Conservation (phyloP, 129 eudicot genomes). For the Lactuca saligna region DNA sequence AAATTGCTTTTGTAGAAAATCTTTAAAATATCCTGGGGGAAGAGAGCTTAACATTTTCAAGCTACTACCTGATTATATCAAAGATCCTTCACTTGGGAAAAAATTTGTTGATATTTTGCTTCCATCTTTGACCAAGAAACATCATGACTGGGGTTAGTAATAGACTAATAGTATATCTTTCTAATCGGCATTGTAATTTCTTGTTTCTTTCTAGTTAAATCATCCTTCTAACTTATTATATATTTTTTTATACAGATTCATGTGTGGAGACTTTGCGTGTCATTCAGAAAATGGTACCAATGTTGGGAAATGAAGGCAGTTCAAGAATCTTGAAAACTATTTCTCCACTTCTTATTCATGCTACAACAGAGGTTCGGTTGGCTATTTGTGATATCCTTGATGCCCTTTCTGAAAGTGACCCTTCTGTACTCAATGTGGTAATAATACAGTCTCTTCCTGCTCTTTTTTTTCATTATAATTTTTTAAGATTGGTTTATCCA, state of each 20-base stretch:
- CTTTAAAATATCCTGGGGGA: constrained; percentile 48
- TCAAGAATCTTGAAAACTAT: constrained; percentile 49
- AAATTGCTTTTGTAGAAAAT: constrained; percentile 40
- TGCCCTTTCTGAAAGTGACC: constrained; percentile 51
- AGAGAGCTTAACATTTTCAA: constrained; percentile 63
- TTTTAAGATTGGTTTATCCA: too few species aligned
- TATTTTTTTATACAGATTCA: constrained; percentile 49
- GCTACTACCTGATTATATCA: constrained; percentile 57
- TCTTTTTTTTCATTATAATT: neutral
- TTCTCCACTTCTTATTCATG: constrained; percentile 69
- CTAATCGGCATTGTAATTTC: neutral
- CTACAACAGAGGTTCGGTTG: constrained; percentile 45
- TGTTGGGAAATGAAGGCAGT: constrained; percentile 43
- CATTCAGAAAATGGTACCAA: constrained; percentile 47
- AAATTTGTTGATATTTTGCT: constrained; percentile 77
- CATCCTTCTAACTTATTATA: neutral
- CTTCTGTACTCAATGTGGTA: constrained; percentile 57
- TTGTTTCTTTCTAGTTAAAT: neutral
- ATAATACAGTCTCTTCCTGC: constrained; percentile 4
- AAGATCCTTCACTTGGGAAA: constrained; percentile 52
- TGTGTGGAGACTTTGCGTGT: constrained; percentile 54
- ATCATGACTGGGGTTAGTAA: constrained; percentile 51
- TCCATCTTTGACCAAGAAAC: constrained; percentile 56
- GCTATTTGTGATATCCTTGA: constrained; percentile 74
- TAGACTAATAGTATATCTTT: neutral